Evolutionary conservation across 495 filamentous ascomycete species (phyloP).

Genomic region (Tuber calosporum): DNA sequence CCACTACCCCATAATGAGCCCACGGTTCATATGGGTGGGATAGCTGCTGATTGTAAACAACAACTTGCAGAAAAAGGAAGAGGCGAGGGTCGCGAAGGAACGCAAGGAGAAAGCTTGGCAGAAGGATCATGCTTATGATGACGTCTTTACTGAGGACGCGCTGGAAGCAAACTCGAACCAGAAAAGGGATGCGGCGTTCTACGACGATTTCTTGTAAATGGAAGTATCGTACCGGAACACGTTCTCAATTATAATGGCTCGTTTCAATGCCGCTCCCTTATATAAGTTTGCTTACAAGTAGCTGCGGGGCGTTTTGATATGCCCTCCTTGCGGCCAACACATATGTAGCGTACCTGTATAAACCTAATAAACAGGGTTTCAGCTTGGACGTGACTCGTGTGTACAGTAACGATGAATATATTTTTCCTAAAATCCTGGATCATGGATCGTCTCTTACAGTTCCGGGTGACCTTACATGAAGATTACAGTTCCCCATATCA

Average conservation of each 20-base stretch:
- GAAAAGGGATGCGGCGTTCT: constrained; percentile 54
- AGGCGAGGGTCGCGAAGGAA: constrained; percentile 69
- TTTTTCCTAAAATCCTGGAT: not conserved
- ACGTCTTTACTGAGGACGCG: constrained; percentile 63
- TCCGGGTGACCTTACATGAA: not conserved
- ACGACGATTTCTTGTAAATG: constrained; percentile 66
- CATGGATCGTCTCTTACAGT: not conserved
- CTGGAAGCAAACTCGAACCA: constrained; percentile 62
- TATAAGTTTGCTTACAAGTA: not conserved
- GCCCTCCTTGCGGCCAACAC: not conserved
- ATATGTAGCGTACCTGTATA: not conserved
- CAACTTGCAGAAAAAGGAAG: constrained; percentile 60
- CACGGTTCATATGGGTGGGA: too few relatives aligned
- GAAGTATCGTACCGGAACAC: not conserved
- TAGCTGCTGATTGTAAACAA: constrained; percentile 6
- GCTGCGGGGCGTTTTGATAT: not conserved
- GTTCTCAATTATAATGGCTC: not conserved
- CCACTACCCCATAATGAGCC: not conserved
- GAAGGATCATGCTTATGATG: constrained; percentile 92
- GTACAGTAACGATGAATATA: not conserved
- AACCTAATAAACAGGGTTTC: not conserved
- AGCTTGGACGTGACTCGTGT: not conserved
- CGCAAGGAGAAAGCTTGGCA: constrained; percentile 81
- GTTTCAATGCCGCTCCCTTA: not conserved
- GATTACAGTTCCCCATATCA: not conserved